These are phyloP conservation scores for Fraxinus floribunda DNA, from an alignment of 305 asterid genomes.

Conservation along the genomic window DNA sequence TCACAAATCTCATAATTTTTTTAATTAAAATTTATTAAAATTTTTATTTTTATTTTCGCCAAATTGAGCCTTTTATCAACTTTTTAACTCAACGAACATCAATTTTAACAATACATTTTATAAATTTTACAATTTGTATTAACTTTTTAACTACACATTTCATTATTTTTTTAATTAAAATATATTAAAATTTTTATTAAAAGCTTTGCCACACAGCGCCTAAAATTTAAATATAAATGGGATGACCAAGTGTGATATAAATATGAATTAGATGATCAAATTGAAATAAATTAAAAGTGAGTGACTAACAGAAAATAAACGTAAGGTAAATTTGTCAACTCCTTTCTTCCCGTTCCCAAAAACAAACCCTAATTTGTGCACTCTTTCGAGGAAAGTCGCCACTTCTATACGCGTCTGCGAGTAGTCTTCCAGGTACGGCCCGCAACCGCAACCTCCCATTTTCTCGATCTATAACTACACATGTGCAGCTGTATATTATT, in stretches of 20 bases:
- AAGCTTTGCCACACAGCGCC: background rate
- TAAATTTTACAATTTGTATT: no score
- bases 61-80: background rate
- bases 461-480: background rate
- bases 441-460: background rate
- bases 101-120: no score
- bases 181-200: no score
- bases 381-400: constrained; percentile 39
- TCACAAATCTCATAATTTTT: background rate
- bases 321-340: background rate
- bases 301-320: background rate
- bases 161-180: no score
- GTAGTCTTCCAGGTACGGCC: constrained; percentile 42
- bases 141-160: background rate
- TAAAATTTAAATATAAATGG: background rate
- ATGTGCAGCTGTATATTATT: background rate
- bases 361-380: constrained; percentile 28
- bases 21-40: no score
- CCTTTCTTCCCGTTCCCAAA: background rate
- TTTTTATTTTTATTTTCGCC: background rate
- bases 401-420: constrained; percentile 39
- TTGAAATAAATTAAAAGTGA: background rate
- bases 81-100: background rate
- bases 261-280: background rate
- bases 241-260: background rate